Percentiles rank a stretch among this genome's conserved stretches.
These are phyloP conservation scores for Pyrenophora teres DNA, from an alignment of 2,329 filamentous ascomycete genomes.

Conservation along the genomic window DNA sequence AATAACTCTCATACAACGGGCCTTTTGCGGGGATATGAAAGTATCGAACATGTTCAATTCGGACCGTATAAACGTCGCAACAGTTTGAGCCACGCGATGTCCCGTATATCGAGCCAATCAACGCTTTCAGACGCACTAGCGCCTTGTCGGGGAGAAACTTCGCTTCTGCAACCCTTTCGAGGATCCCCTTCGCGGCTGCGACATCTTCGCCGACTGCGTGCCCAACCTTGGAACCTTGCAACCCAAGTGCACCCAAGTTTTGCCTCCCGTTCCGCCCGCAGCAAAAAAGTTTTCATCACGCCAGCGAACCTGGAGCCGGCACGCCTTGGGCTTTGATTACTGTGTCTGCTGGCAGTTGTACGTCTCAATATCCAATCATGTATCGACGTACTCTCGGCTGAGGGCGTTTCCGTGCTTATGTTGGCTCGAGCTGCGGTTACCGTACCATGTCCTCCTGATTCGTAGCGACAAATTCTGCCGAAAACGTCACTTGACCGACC, in stretches of 20 bases:
- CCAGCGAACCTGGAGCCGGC: neutral
- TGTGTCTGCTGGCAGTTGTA: no score
- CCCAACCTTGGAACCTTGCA: slow-evolving; percentile 3
- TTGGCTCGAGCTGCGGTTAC: no score
- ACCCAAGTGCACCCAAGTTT: slow-evolving; percentile 1
- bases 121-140: neutral
- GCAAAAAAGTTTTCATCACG: neutral
- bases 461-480: no score
- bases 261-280: neutral
- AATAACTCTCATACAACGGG: slow-evolving; percentile 9
- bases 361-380: no score
- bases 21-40: slow-evolving; percentile 9
- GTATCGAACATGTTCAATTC: slow-evolving; percentile 12
- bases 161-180: slow-evolving; percentile 5
- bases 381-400: no score
- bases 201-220: slow-evolving; percentile 7
- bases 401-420: no score
- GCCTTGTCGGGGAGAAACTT: neutral
- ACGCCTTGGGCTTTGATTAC: no score
- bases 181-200: slow-evolving; percentile 12
- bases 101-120: slow-evolving; percentile 12
- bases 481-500: no score
- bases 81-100: slow-evolving; percentile 6
- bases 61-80: slow-evolving; percentile 16
- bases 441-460: no score